Conservation (phyloP, 345 rosid species). For the Citrus inodora region DNA sequence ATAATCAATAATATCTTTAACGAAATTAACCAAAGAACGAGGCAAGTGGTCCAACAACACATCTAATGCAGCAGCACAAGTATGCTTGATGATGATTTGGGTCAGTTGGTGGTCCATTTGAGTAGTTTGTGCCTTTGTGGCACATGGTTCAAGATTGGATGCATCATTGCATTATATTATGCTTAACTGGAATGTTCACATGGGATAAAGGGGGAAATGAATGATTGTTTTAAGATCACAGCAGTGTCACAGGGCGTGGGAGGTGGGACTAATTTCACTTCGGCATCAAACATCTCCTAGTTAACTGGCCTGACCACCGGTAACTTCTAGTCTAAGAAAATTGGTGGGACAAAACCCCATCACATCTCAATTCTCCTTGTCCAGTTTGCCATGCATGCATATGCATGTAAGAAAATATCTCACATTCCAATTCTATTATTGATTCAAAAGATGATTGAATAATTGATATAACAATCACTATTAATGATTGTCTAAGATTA, state of each 20-base stretch:
- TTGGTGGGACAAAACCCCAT: not conserved
- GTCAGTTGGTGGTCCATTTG: conserved; percentile 4
- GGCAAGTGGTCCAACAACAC: not conserved
- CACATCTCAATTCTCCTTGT: not conserved
- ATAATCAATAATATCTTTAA: accelerated
- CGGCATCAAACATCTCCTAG: not conserved
- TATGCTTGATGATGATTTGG: not conserved
- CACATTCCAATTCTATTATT: not conserved
- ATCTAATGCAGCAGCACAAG: not conserved
- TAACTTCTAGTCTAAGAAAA: not conserved
- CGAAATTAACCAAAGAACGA: not conserved
- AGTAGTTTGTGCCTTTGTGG: not conserved
- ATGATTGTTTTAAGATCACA: not conserved
- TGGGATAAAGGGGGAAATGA: not conserved
- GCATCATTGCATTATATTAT: not conserved
- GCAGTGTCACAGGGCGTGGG: too few relatives aligned
- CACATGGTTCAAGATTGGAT: conserved; percentile 16
- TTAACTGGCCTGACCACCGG: not conserved
- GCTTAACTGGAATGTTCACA: conserved; percentile 11
- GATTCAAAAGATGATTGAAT: not conserved
- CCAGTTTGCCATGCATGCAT: not conserved
- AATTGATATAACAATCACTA: not conserved
- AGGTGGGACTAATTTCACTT: not conserved
- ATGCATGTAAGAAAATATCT: not conserved
- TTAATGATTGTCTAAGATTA: not conserved